These are phyloP conservation scores for Pichia sp. DNA, from an alignment of 1,139 yeast species.

Conservation along the genomic window DNA sequence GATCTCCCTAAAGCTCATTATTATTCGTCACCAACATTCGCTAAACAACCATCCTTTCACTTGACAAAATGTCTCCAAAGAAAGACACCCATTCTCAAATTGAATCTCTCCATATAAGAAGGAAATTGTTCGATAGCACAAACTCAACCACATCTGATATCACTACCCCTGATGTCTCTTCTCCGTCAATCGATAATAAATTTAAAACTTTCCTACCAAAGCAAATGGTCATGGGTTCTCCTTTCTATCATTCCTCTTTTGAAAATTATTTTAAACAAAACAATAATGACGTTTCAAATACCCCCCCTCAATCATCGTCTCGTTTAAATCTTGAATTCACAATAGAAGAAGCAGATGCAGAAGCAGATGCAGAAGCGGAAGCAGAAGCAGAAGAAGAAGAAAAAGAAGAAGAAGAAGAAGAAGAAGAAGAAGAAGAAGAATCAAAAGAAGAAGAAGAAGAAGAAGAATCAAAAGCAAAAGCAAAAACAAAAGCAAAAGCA, in stretches of 20 bases:
- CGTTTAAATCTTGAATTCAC: neutral
- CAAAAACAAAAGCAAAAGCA: neutral
- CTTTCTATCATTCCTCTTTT: constrained; percentile 43
- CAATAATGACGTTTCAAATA: neutral
- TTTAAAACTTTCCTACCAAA: constrained; percentile 66
- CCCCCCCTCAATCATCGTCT: neutral
- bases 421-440: neutral
- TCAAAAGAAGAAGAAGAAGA: neutral
- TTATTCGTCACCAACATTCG: too few species aligned
- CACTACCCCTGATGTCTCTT: neutral
- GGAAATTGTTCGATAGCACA: neutral
- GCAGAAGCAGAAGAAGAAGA: neutral
- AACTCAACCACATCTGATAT: too few species aligned
- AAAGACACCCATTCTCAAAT: too few species aligned
- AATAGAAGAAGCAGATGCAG: neutral
- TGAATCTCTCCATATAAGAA: neutral
- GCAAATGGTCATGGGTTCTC: constrained; percentile 60
- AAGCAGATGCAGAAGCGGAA: neutral
- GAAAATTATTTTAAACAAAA: constrained; percentile 8
- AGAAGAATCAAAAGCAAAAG: neutral
- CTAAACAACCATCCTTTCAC: too few species aligned
- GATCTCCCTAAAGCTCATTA: too few species aligned
- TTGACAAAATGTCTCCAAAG: too few species aligned
- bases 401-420: neutral
- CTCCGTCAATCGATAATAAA: constrained; percentile 41